phyloP scores from a whole-genome alignment of 1,139 yeast genomes.

The Nadsonia commutata region DNA sequence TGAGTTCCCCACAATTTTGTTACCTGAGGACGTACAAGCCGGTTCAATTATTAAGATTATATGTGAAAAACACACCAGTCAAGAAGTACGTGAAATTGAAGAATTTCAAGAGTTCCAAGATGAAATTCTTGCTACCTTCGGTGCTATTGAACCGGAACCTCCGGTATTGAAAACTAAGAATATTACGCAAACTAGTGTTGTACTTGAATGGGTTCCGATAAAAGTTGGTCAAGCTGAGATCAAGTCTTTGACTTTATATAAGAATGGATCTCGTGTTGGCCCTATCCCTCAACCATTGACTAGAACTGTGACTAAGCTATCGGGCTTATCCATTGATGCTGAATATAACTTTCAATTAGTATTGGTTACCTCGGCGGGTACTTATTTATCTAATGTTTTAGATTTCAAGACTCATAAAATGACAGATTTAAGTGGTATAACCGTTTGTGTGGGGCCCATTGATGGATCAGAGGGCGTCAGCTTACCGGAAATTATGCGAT shows the following conservation, averaged over 20 bases:
- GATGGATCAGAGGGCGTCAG: conserved; percentile 40
- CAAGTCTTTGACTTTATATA: conserved; percentile 62
- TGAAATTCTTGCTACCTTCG: conserved; percentile 58
- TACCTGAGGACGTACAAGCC: conserved; percentile 83
- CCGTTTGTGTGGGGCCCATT: conserved; percentile 78
- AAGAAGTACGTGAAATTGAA: conserved; percentile 46
- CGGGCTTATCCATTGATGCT: conserved; percentile 83
- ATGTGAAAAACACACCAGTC: conserved; percentile 66
- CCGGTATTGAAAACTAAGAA: conserved; percentile 65
- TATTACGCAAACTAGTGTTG: conserved; percentile 89
- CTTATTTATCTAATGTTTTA: conserved; percentile 50
- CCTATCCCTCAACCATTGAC: conserved; percentile 73
- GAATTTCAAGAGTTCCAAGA: conserved; percentile 56
- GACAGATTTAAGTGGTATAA: conserved; percentile 91
- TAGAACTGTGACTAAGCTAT: conserved; percentile 70
- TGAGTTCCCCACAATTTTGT: conserved; percentile 84
- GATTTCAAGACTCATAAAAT: conserved; percentile 79
- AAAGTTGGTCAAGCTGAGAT: conserved; percentile 73
- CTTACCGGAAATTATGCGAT: conserved; percentile 44
- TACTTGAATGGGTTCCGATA: conserved; percentile 83
- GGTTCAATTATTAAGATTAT: conserved; percentile 85
- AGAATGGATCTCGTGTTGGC: conserved; percentile 69
- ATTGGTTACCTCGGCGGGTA: conserved; percentile 82
- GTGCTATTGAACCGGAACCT: conserved; percentile 51
- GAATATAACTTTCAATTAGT: conserved; percentile 66